These are phyloP conservation scores for Bremia lactucae DNA, from an alignment of 352 stramenopile genomes.

Conservation along the genomic window DNA sequence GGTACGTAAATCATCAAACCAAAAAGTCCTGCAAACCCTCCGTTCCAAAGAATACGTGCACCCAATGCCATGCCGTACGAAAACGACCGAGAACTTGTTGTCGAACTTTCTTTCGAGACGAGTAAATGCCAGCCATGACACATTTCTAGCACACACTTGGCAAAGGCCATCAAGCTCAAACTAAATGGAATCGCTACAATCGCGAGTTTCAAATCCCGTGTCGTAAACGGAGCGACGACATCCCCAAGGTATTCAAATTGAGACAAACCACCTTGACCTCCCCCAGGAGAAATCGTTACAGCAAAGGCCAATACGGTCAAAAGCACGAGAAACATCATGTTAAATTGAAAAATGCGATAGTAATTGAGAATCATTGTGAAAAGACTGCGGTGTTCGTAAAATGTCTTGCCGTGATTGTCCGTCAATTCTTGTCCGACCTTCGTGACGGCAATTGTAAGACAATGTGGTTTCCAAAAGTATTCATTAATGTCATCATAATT, in stretches of 20 bases:
- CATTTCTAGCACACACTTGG: slow-evolving; percentile 58
- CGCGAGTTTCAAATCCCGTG: slow-evolving; percentile 41
- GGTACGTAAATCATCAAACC: slow-evolving; percentile 53
- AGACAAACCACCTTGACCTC: slow-evolving; percentile 38
- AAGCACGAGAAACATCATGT: slow-evolving; percentile 57
- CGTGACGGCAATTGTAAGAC: slow-evolving; percentile 38
- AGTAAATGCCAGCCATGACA: slow-evolving; percentile 60
- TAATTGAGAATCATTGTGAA: slow-evolving; percentile 68
- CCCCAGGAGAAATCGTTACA: slow-evolving; percentile 44
- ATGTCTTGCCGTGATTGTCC: slow-evolving; percentile 62
- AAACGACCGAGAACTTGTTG: slow-evolving; percentile 43
- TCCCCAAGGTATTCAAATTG: slow-evolving; percentile 48
- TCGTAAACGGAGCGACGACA: slow-evolving; percentile 42
- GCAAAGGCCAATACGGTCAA: slow-evolving; percentile 44
- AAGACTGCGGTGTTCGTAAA: slow-evolving; percentile 66
- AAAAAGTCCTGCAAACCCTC: slow-evolving; percentile 44
- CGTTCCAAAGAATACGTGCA: slow-evolving; percentile 49
- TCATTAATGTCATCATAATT: slow-evolving; percentile 82
- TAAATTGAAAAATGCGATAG: slow-evolving; percentile 80
- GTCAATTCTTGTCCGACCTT: slow-evolving; percentile 38
- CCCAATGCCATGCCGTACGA: slow-evolving; percentile 44
- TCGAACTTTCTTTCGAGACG: slow-evolving; percentile 31
- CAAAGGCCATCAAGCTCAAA: slow-evolving; percentile 33
- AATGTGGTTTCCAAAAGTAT: slow-evolving; percentile 69
- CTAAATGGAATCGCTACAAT: slow-evolving; percentile 40